Percentiles rank a stretch among this genome's conserved stretches.
These are phyloP conservation scores for Rubus parviflorus DNA, from an alignment of 306 rosid species.

Conservation along the genomic window DNA sequence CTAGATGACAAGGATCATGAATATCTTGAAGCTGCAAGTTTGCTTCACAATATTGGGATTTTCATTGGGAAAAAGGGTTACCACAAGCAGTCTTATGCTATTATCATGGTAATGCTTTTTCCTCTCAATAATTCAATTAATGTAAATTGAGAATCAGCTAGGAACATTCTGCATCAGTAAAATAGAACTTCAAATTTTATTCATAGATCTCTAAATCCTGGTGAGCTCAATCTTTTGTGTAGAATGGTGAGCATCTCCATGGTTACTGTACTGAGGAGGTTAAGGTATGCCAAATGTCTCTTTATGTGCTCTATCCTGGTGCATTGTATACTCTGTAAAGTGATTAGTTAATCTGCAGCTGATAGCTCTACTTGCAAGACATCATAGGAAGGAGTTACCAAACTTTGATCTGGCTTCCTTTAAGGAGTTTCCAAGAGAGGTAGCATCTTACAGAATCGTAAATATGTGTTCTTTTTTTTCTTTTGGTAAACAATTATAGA, in stretches of 20 bases:
- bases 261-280: constrained; percentile 38
- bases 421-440: constrained; percentile 25
- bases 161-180: neutral
- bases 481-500: neutral
- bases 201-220: neutral
- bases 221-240: neutral
- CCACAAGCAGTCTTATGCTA: constrained; percentile 34
- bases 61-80: constrained; percentile 35
- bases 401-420: constrained; percentile 29
- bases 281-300: constrained; percentile 31
- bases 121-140: neutral
- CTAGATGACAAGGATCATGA: constrained; percentile 37
- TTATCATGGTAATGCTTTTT: constrained; percentile 31
- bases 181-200: neutral
- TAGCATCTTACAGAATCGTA: constrained; percentile 8
- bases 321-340: neutral
- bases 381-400: constrained; percentile 42
- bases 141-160: neutral
- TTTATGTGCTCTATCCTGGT: constrained; percentile 11
- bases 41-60: constrained; percentile 44
- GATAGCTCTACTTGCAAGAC: constrained; percentile 38
- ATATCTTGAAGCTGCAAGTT: constrained; percentile 41
- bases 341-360: constrained; percentile 26
- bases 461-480: neutral
- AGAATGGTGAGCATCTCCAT: constrained; percentile 29